Conservation (phyloP, 2,329 filamentous ascomycete species). For the Annulohypoxylon truncatum region DNA sequence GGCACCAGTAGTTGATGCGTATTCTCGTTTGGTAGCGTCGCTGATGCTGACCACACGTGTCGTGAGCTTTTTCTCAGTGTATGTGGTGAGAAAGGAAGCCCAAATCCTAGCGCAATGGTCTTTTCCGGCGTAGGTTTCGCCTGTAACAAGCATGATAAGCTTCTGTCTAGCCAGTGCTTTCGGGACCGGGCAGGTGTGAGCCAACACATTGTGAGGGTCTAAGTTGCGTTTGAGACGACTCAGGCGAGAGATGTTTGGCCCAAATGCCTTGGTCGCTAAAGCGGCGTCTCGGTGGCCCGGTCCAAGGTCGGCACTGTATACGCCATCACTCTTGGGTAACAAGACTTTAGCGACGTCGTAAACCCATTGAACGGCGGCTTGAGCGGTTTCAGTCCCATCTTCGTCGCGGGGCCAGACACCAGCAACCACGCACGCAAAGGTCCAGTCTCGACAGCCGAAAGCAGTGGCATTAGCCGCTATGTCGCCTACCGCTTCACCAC, state of each 20-base stretch:
- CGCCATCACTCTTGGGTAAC: slow-evolving; percentile 62
- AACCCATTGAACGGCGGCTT: slow-evolving; percentile 63
- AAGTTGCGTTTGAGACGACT: slow-evolving; percentile 60
- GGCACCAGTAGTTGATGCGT: slow-evolving; percentile 61
- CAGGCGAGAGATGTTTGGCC: slow-evolving; percentile 63
- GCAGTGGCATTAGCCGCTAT: slow-evolving; percentile 60
- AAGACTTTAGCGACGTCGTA: slow-evolving; percentile 62
- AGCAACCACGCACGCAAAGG: slow-evolving; percentile 72
- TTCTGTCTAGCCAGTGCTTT: slow-evolving; percentile 52
- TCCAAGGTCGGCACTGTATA: slow-evolving; percentile 71
- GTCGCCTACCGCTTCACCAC: slow-evolving; percentile 64
- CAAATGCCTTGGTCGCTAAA: slow-evolving; percentile 67
- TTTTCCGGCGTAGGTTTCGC: slow-evolving; percentile 67
- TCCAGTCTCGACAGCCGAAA: slow-evolving; percentile 73
- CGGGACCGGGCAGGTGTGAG: slow-evolving; percentile 65
- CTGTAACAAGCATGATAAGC: slow-evolving; percentile 69
- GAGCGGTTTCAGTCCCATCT: slow-evolving; percentile 58
- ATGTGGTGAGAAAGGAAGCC: slow-evolving; percentile 55
- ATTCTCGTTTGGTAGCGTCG: slow-evolving; percentile 67
- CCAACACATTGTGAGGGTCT: slow-evolving; percentile 64
- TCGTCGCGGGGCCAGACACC: slow-evolving; percentile 69
- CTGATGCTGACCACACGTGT: slow-evolving; percentile 66
- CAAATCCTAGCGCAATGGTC: slow-evolving; percentile 69
- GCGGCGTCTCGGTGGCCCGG: slow-evolving; percentile 67
- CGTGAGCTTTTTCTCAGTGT: slow-evolving; percentile 41